Base-by-base conservation (phyloP, 129 eudicot genomes). In the Flaveria ramosissima region DNA sequence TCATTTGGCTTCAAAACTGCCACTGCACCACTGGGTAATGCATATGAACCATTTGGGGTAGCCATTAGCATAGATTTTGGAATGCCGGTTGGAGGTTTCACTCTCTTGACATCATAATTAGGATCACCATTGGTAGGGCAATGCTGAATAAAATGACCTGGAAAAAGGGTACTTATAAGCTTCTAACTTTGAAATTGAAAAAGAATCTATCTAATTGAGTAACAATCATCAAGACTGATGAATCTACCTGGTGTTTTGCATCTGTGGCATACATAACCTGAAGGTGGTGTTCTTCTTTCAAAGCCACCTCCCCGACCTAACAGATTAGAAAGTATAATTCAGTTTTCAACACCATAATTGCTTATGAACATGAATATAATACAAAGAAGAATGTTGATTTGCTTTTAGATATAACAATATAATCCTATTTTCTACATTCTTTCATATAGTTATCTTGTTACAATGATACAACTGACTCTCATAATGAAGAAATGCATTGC, bases 61-160 rank as follows among this genome's bases (percentile, higher is more conserved):
- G 96, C 86, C 91, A 95, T 87, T 81, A 95, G 82, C 99, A 95
- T 95, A 27, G 99, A 95, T 78, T 88, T 95, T 15, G 99, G 99
- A 50, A 95, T 89, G 56, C 99, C 99, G 72, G 99, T 95, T 12
- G 99, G 96, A 68, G 97, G 99, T 69, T 88, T 95, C 72, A 89
- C 96, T 84, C 85, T 95, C 76, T 75, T 91, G 56, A 95, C 76
- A 77, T 95, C 99, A 80, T 61, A 95, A 82, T 81, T 85, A 9
- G 94, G 97, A 79, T 95, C 99, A 36, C 99, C 99, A 83, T 95
- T 95, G 21, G 99, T 95, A 20, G 97, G 99, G 56, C 99, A 95
- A 78, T 95, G 96, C 88, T 95, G 96, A 82, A 95, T 94, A 73
- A 89, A 95, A 86, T 95, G 99, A 21, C 99, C 99, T 93, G 81